Base-by-base conservation (phyloP, 805 yeast species). In the Kodamaea sagamina region DNA sequence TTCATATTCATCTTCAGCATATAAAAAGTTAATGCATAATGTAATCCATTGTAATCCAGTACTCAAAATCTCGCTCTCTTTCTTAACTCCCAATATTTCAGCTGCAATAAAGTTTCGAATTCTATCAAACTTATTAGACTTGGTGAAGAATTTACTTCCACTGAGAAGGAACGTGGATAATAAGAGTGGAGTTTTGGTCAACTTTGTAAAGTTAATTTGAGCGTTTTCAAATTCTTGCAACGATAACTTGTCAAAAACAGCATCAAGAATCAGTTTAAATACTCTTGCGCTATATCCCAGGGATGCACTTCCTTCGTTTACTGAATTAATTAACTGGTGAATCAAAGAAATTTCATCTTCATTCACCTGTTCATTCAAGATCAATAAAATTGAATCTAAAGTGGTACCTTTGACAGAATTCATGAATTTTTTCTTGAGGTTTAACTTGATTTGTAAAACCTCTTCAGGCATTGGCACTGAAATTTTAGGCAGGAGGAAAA, bases 81-180 rank as follows among this genome's bases (percentile, higher is more conserved):
- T 52, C 39, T 68, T 71, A 2, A 76, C 62, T 1, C 89, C 87
- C 36, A 84, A 65, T 15, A 85, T 57, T 51, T 83, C 89, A 1
- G 90, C 79, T 10, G 81, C 81, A n/a, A 78, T 65, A 43, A 72
- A 70, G 49, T 81, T 84, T 49, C 89, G 73, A 7, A 78, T 50
- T 46, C 82, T 71, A 12, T 75, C 82, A 25, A 78, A 67, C 27
- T 66, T 62, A 0, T 62, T 45, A 7, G 72, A 57, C 0, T 62
- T 41, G 1, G 71, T 53, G 25, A 74, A 58, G 21, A 71, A 72
- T 6, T 63, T 61, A 4, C 67, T 47, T 6, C 75, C 53, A 8
- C 78, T 59, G 11, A 56, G 44, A 9, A 65, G 49, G 15, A 66
- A 36, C 1, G 57, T 51, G 1, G 70, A 61, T 4, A 59, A 52